Evolutionary conservation across 495 filamentous ascomycete species (phyloP).

Genomic region (Aspergillus haitiensis): DNA sequence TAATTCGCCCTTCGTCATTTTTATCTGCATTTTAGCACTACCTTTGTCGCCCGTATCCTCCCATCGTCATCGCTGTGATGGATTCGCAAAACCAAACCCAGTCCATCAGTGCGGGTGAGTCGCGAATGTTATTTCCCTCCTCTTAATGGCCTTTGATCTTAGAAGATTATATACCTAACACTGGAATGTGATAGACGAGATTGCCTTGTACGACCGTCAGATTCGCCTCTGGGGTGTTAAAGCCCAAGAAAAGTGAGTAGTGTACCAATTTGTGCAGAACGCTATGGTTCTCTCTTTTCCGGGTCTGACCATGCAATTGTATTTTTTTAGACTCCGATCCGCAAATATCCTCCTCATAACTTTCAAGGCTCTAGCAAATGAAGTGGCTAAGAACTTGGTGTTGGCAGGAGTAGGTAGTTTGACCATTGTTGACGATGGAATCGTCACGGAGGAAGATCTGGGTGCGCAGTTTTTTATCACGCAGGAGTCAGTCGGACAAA

Average conservation of each 20-base stretch:
- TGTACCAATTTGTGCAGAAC: no score
- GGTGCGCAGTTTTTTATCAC: constrained; percentile 87
- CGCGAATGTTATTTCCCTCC: no score
- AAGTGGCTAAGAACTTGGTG: constrained; percentile 97
- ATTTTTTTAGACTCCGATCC: constrained; percentile 66
- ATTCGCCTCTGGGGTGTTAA: constrained; percentile 98
- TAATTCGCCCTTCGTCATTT: neutral
- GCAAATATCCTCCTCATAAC: constrained; percentile 89
- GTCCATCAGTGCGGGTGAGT: constrained; percentile 55
- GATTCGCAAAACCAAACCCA: constrained; percentile 35
- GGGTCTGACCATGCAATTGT: no score
- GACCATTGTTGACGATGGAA: constrained; percentile 80
- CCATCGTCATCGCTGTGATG: constrained; percentile 24
- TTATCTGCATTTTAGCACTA: neutral
- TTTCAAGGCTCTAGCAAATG: constrained; percentile 86
- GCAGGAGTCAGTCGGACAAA: constrained; percentile 70
- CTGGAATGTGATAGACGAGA: constrained; percentile 66
- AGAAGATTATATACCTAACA: constrained; percentile 11
- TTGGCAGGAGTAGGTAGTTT: constrained; percentile 90
- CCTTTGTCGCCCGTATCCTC: neutral
- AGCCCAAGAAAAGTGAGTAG: constrained; percentile 73
- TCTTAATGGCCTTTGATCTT: neutral
- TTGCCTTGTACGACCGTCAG: constrained; percentile 96
- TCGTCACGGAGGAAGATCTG: constrained; percentile 77
- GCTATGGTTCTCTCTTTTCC: no score